Percentiles rank a stretch among this genome's conserved stretches.
Evolutionary conservation across 148 eudicot genomes (phyloP).

Genomic region (Selenicereus undatus): DNA sequence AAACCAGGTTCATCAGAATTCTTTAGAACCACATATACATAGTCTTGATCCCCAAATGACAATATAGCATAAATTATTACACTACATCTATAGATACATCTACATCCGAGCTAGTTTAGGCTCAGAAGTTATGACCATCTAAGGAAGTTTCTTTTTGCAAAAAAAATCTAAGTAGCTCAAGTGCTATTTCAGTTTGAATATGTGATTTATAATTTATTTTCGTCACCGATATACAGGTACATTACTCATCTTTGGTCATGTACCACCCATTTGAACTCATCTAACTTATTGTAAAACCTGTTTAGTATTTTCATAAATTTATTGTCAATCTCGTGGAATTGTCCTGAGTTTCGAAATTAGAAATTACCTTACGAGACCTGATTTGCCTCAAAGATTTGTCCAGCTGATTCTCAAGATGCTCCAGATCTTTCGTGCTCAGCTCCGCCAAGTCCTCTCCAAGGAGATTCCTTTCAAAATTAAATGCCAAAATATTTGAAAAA

Average conservation of each 20-base stretch:
- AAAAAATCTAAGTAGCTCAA: too few species aligned
- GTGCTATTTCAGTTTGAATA: too few species aligned
- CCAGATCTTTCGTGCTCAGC: slow-evolving; percentile 58
- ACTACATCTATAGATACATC: background rate
- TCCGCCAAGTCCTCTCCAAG: slow-evolving; percentile 71
- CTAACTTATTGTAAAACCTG: too few species aligned
- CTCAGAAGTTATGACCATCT: background rate
- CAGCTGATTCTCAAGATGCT: slow-evolving; percentile 69
- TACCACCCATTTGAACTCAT: too few species aligned
- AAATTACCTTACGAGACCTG: slow-evolving; percentile 59
- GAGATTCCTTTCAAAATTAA: slow-evolving; percentile 40
- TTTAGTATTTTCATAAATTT: too few species aligned
- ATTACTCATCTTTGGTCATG: too few species aligned
- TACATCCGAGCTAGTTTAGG: background rate
- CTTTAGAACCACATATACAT: background rate
- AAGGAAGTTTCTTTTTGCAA: too few species aligned
- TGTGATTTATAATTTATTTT: too few species aligned
- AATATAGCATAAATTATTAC: background rate
- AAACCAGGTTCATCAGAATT: background rate
- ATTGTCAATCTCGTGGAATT: too few species aligned
- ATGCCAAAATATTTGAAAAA: background rate
- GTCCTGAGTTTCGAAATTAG: background rate
- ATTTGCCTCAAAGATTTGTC: slow-evolving; percentile 71
- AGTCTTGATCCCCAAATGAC: background rate
- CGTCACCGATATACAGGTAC: too few species aligned